Evolutionary conservation across 2,329 filamentous ascomycete species (phyloP), one percentile per base, ranked within the genome.

Genomic region (Thermothelomyces thermophilus): DNA sequence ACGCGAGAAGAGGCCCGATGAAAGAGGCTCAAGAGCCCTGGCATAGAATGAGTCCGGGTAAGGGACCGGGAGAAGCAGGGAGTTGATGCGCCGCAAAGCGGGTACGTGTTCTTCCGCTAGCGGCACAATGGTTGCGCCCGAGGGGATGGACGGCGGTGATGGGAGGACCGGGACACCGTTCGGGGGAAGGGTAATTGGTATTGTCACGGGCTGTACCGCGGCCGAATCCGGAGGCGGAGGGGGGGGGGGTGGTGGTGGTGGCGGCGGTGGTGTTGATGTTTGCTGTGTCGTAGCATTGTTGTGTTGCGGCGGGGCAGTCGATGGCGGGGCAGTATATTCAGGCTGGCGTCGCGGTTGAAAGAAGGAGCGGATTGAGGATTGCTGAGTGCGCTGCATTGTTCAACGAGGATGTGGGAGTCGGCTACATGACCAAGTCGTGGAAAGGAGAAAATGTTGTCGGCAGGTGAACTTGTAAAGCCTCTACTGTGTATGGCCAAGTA

Each of bases 21-120:
- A 66, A 16, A 70, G 60, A 10, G 75, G 72, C 54, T 79, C 70
- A 51, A 76, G 66, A 48, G 79, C 73, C 33, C 70, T 70, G 46
- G 71, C 66, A 71, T 84, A 86, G 68, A 85, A 85, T 41, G 72
- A 71, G 62, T 84, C 81, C 3, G 79, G 74, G 63, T 85, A 86
- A 63, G 71, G 69, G 51, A 85, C 77, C 43, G 77, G 79, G 1
- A 86, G 77, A 46, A 85, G 74, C 44, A 85, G 74, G 39, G 77
- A 69, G 65, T 83, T 84, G 65, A 86, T 82, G 58, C 81, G 77
- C 34, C 78, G 79, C 5, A 86, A 71, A 39, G 78, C 72, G 50
- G 76, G 68, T 50, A 84, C 66, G 64, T 84, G 79, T 40, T 68
- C 60, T 39, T 70, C 65, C 1, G 69, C 66, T 46, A 83, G 67